Conservation (phyloP, 495 filamentous ascomycete species). For the Annulohypoxylon stygium region DNA sequence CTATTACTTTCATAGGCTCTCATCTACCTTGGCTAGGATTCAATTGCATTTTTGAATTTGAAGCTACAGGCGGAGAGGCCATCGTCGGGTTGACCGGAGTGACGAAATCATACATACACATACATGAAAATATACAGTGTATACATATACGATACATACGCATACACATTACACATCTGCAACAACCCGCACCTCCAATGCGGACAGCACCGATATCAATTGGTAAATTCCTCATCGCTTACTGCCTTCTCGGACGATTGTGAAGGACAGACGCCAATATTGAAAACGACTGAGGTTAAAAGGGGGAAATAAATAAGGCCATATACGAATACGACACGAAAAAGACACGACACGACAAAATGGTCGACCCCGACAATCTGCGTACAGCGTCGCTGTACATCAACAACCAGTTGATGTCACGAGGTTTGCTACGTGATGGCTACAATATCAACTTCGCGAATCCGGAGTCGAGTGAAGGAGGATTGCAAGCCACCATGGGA, state of each 20-base stretch:
- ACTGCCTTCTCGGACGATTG: slow-evolving; percentile 1
- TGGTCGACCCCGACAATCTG: slow-evolving; percentile 85
- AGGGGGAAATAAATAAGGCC: not conserved
- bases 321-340: slow-evolving; percentile 16
- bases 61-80: not conserved
- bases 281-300: not conserved
- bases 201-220: slow-evolving; percentile 17
- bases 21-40: not conserved
- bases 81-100: not conserved
- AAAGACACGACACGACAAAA: slow-evolving; percentile 30
- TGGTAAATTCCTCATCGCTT: slow-evolving; percentile 19
- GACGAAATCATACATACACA: slow-evolving; percentile 9
- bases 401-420: slow-evolving; percentile 93
- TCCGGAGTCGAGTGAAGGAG: slow-evolving; percentile 75
- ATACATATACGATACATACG: not conserved
- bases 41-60: not conserved
- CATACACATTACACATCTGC: slow-evolving; percentile 7
- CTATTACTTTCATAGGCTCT: slow-evolving; percentile 8
- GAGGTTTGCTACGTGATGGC: slow-evolving; percentile 88
- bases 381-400: slow-evolving; percentile 92
- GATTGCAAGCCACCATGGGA: slow-evolving; percentile 78
- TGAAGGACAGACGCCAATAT: not conserved
- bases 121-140: slow-evolving; percentile 1
- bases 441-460: slow-evolving; percentile 86
- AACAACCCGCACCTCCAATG: slow-evolving; percentile 31